Conservation (phyloP, 2,329 filamentous ascomycete species). For the Chrysosporium keratinophilum region DNA sequence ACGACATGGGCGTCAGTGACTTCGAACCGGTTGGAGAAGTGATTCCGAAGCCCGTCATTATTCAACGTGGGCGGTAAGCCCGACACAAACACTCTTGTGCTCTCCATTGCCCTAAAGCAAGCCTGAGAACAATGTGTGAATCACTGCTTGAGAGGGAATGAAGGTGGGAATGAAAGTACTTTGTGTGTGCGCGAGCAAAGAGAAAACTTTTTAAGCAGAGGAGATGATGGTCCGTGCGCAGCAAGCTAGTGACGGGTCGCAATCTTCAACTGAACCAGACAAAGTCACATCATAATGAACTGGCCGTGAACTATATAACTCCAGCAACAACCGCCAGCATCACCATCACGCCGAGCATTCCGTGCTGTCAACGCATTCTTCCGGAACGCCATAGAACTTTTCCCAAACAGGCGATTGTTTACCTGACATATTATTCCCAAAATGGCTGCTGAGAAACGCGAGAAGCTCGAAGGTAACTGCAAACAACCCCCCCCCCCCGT, state of each 20-base stretch:
- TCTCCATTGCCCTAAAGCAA: conserved; percentile 51
- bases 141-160: conserved; percentile 11
- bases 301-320: not conserved
- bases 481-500: not conserved
- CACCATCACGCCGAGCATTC: not conserved
- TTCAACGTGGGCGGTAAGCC: conserved; percentile 75
- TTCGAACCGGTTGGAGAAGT: conserved; percentile 67
- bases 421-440: conserved; percentile 4
- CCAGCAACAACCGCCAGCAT: not conserved
- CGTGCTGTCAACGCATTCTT: not conserved
- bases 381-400: not conserved
- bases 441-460: conserved; percentile 47
- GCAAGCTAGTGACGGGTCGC: not conserved
- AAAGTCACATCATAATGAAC: not conserved
- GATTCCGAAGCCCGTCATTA: conserved; percentile 75
- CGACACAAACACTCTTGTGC: conserved; percentile 61
- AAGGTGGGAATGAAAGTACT: conserved; percentile 6
- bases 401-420: not conserved
- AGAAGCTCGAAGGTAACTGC: conserved; percentile 62
- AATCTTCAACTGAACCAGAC: not conserved
- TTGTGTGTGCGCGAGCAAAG: not conserved
- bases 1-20: conserved; percentile 92
- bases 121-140: not conserved
- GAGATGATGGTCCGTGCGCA: conserved; percentile 22
- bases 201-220: conserved; percentile 9